These are phyloP conservation scores for Thraustotheca clavata DNA, from an alignment of 352 stramenopile genomes.

Conservation along the genomic window DNA sequence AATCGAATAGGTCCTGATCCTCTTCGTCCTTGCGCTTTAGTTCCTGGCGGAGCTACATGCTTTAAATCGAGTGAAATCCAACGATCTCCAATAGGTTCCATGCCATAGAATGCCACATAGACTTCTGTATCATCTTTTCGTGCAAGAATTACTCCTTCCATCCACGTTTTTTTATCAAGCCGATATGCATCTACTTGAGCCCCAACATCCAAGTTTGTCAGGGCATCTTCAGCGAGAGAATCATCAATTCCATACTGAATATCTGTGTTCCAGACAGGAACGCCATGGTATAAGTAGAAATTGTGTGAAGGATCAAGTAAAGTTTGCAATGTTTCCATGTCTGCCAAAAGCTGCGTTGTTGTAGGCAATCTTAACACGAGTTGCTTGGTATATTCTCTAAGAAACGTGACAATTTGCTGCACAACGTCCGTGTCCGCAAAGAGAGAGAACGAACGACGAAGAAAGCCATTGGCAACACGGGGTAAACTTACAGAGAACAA, in stretches of 20 bases:
- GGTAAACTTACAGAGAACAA: constrained; percentile 10
- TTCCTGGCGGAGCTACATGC: not conserved
- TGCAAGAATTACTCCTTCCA: constrained; percentile 4
- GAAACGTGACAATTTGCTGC: constrained; percentile 1
- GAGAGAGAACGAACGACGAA: constrained; percentile 10
- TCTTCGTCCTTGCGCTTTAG: not conserved
- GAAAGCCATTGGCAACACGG: constrained; percentile 18
- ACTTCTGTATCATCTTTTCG: not conserved
- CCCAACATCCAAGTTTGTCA: not conserved
- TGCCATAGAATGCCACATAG: constrained; percentile 13
- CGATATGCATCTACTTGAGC: constrained; percentile 9
- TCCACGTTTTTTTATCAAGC: constrained; percentile 1
- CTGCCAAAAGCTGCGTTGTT: not conserved
- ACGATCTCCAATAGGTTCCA: not conserved
- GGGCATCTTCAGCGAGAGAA: not conserved
- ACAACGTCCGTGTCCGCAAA: constrained; percentile 12
- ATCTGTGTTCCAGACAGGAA: not conserved
- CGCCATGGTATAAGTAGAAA: constrained; percentile 20
- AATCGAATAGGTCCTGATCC: constrained; percentile 8
- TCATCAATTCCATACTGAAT: not conserved
- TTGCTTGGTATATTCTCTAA: not conserved
- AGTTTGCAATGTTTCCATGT: constrained; percentile 14
- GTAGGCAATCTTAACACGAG: not conserved
- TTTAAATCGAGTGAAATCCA: not conserved
- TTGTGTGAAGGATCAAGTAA: constrained; percentile 10